These are phyloP conservation scores for Tephrocybe sp. DNA, from an alignment of 768 basidiomycete genomes.

Conservation along the genomic window DNA sequence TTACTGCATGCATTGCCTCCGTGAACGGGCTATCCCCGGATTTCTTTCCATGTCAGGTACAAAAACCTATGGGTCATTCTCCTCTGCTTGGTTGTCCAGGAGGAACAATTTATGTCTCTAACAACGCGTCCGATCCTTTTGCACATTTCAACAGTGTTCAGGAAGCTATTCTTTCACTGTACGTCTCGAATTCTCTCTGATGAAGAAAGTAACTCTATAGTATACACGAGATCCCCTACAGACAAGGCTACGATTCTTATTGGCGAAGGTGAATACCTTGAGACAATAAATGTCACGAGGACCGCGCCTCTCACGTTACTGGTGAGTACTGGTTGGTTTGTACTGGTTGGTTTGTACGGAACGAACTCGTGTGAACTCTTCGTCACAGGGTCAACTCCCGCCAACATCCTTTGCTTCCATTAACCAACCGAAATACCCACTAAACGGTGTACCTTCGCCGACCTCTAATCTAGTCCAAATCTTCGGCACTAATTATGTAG, in stretches of 20 bases:
- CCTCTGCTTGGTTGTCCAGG: constrained; percentile 52
- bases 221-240: constrained; percentile 33
- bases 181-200: constrained; percentile 14
- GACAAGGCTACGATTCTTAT: constrained; percentile 49
- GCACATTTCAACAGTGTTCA: constrained; percentile 52
- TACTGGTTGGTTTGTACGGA: not conserved
- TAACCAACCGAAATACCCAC: constrained; percentile 22
- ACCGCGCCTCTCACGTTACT: constrained; percentile 53
- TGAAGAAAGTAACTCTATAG: not conserved
- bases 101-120: constrained; percentile 59
- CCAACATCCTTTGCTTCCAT: constrained; percentile 28
- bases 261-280: constrained; percentile 56
- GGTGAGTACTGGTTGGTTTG: constrained; percentile 31
- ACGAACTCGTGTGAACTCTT: not conserved
- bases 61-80: constrained; percentile 38
- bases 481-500: constrained; percentile 45
- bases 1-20: not conserved
- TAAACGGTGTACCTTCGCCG: constrained; percentile 43
- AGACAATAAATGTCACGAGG: constrained; percentile 56
- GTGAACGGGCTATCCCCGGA: constrained; percentile 39
- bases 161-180: constrained; percentile 56
- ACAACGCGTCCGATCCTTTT: constrained; percentile 34
- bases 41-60: constrained; percentile 48
- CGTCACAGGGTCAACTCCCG: constrained; percentile 49
- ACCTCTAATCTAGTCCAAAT: constrained; percentile 55